Percentiles rank a stretch among this genome's conserved stretches.
These are phyloP conservation scores for Rhododendron henanense DNA, from an alignment of 148 eudicot genomes.

Conservation along the genomic window DNA sequence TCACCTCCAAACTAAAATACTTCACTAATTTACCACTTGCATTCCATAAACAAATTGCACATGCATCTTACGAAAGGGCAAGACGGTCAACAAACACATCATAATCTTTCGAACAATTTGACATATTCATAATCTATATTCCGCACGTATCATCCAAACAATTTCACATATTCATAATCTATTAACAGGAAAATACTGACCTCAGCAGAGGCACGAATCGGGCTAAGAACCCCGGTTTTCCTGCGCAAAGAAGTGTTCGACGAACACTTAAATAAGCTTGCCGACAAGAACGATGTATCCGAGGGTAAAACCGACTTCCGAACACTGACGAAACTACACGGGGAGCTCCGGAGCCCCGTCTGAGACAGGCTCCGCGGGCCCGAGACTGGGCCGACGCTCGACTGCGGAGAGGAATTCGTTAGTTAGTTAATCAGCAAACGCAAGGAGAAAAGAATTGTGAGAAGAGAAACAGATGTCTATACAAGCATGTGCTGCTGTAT, in stretches of 20 bases:
- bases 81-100: neutral
- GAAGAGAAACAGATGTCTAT: neutral
- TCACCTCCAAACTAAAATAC: neutral
- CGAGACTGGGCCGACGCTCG: slow-evolving; percentile 46
- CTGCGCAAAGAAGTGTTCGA: slow-evolving; percentile 16
- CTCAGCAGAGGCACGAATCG: slow-evolving; percentile 66
- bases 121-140: too few species aligned
- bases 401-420: slow-evolving; percentile 24
- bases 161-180: neutral
- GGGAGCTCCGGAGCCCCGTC: slow-evolving; percentile 10
- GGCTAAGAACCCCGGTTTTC: slow-evolving; percentile 14
- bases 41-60: neutral
- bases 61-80: neutral
- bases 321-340: slow-evolving; percentile 19
- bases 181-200: slow-evolving; percentile 21
- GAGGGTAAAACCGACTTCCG: slow-evolving; percentile 14
- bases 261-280: slow-evolving; percentile 24
- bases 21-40: neutral
- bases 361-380: slow-evolving; percentile 28
- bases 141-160: neutral
- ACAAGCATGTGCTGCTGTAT: neutral
- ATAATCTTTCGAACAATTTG: too few species aligned
- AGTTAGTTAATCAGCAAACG: neutral
- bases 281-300: slow-evolving; percentile 22
- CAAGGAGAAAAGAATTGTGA: neutral